These are phyloP conservation scores for Trichoderma koningiopsis DNA, from an alignment of 2,329 filamentous ascomycete genomes.

Conservation along the genomic window DNA sequence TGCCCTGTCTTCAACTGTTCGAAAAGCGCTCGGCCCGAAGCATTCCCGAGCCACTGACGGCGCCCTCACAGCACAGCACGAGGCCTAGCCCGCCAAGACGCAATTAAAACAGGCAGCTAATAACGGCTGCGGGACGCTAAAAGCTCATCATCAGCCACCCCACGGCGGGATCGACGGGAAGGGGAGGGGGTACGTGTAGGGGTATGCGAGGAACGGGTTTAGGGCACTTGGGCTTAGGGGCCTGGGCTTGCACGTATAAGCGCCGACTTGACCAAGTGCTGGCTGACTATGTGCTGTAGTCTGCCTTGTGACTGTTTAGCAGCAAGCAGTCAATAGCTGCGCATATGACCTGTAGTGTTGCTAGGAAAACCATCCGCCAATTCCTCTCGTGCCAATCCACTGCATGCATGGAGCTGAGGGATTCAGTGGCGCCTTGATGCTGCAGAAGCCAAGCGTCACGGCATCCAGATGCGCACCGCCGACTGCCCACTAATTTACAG, in stretches of 20 bases:
- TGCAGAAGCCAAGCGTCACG: not conserved
- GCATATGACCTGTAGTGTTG: not conserved
- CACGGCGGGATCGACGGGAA: not conserved
- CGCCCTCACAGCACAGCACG: not conserved
- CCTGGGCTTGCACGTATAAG: no score
- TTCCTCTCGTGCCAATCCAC: not conserved
- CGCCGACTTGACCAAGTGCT: not conserved
- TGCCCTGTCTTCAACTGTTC: not conserved
- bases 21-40: not conserved
- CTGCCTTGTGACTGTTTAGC: not conserved
- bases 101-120: not conserved
- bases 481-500: not conserved
- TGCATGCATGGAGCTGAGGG: not conserved
- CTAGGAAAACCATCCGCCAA: not conserved
- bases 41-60: not conserved
- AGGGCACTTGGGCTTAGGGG: no score
- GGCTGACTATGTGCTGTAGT: not conserved
- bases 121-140: not conserved
- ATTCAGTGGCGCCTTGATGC: not conserved
- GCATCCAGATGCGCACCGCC: not conserved
- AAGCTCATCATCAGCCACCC: constrained; percentile 3
- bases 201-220: not conserved
- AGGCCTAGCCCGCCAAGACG: not conserved
- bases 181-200: not conserved
- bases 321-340: not conserved